Evolutionary conservation across 352 stramenopile species (phyloP), one percentile per base, ranked within the genome.

Genomic region (Saprolegnia parasitica): DNA sequence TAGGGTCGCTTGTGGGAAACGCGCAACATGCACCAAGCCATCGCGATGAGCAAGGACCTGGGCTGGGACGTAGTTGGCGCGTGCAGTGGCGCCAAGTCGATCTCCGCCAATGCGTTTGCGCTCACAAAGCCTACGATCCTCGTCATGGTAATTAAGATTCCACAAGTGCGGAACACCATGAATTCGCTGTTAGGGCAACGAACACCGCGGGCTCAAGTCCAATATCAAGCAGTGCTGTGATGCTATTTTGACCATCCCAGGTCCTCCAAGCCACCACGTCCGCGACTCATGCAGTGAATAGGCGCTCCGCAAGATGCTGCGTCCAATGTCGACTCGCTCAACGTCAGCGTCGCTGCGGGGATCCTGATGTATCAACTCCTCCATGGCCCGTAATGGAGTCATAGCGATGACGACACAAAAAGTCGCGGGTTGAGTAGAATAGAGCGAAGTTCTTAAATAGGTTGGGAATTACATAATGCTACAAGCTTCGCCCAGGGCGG

Each of bases 311-410:
- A 61, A 10, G 81, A 91, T 24, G 74, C 80, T 73, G 77, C 88
- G 54, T 87, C 85, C 10, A 76, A 71, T 35, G 86, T 93, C 5
- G 83, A 93, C 73, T 93, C 86, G 16, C 79, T 93, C 21, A 93
- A 93, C 68, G 82, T 93, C 26, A 91, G 83, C 26, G 86, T 91
- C 13, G 86, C 86, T 0, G 78, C 86, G 1, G 86, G 81, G 11
- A 87, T 93, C 58, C 76, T 93, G 35, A 74, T 93, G 37, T 91
- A 93, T 60, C 80, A 91, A 67, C 76, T 89, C 16, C 74, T 91
- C n/a, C 81, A 88, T 35, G 80, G 85, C 65, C 89, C 86, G 26
- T 56, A 40, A 68, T 35, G 60, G 45, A 67, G 50, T 39, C 68
- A 54, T n/a, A n/a, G n/a, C n/a, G n/a, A n/a, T n/a, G n/a, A n/a